Percentiles rank a stretch among this genome's conserved stretches.
Evolutionary conservation across 2,329 filamentous ascomycete species (phyloP).

Genomic region (Fusarium camptoceras): DNA sequence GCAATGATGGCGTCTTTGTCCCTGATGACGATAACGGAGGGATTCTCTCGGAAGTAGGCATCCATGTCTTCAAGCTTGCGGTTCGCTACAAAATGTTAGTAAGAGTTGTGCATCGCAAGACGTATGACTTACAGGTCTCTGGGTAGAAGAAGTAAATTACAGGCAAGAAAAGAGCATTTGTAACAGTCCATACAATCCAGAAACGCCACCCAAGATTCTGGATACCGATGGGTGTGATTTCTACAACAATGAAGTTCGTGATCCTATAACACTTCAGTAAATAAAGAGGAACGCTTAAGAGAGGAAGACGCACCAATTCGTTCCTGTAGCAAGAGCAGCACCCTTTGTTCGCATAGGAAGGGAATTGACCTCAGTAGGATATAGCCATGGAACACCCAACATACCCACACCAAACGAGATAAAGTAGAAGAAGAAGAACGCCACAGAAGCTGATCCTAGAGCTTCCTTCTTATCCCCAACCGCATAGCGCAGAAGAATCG

Average conservation of each 20-base stretch:
- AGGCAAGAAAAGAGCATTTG: conserved; percentile 60
- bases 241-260: conserved; percentile 48
- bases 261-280: conserved; percentile 22
- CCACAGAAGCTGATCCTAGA: conserved; percentile 7
- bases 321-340: conserved; percentile 29
- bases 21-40: conserved; percentile 57
- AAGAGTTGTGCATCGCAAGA: background rate
- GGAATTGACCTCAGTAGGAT: conserved; percentile 53
- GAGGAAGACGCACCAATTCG: conserved; percentile 17
- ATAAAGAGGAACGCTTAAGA: fast-evolving
- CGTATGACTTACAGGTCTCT: conserved; percentile 51
- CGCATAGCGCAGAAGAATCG: conserved; percentile 23
- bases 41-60: conserved; percentile 52
- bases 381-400: conserved; percentile 45
- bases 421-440: conserved; percentile 38
- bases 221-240: conserved; percentile 53
- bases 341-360: conserved; percentile 50
- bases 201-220: conserved; percentile 63
- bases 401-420: conserved; percentile 33
- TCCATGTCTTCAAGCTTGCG: conserved; percentile 49
- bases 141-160: conserved; percentile 63
- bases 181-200: conserved; percentile 64
- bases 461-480: conserved; percentile 7
- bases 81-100: conserved; percentile 34
- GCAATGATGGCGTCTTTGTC: conserved; percentile 61